Base-by-base conservation (phyloP, 2,329 filamentous ascomycete genomes). In the Colletotrichum euphorbiae region DNA sequence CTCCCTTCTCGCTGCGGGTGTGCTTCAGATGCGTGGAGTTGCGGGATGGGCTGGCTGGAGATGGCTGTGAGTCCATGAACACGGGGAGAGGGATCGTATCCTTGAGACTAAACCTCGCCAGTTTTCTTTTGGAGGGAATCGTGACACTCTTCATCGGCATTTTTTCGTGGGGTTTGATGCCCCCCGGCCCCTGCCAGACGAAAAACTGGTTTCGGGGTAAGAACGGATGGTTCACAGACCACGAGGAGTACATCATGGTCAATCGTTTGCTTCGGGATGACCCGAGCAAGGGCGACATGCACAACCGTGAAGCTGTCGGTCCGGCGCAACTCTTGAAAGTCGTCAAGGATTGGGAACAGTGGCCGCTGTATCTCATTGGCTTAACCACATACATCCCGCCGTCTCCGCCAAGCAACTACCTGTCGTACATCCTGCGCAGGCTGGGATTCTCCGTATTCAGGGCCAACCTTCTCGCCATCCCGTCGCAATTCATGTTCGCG, bases 171-270 rank as follows among this genome's bases (percentile, higher is more conserved):
- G 79, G 78, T 7, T 74, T 83, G 19, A 83, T 84, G 79, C 81
- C 82, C 0, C 78, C 82, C 0, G 81, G 81, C 0, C 82, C 82
- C 1, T 80, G 78, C 7, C 81, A 84, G 69, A 89, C 87, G 0
- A 81, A 80, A 46, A 84, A 81, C 51, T 87, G 85, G 84, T 87
- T 86, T 72, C 83, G 87, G 11, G 86, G 86, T 11, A 84, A 85
- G 60, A 78, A 76, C 81, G 89, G 88, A 1, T 91, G 87, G 85
- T 91, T 90, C 75, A 85, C 73, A 3, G 85, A 89, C 50, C 82
- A 82, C 2, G 89, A 90, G 67, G 87, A 90, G 72, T 80, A 80
- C 58, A 90, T 90, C 71, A 83, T 90, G 69, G 86, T 90, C 28
- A 90, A 90, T 71, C 80, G 88, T 1, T 79, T 87, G 9, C 78